Evolutionary conservation across 768 basidiomycete species (phyloP), one percentile per base, ranked within the genome.

Genomic region (Royoungia palumana): DNA sequence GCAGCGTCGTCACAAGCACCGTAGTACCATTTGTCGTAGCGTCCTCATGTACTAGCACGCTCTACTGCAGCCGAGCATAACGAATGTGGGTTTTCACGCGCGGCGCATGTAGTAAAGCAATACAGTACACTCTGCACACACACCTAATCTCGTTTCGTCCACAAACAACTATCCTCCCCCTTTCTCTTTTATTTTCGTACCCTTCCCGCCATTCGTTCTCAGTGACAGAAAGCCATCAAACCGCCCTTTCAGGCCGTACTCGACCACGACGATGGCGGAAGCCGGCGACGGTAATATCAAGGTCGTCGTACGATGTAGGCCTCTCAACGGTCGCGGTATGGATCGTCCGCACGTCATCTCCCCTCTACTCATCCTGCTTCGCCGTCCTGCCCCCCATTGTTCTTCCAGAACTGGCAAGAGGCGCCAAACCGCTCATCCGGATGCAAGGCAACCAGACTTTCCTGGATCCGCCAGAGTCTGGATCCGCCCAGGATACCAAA

Each of bases 371-470:
- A 46, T 34, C 36, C 38, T 8, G 28, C 19, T 41, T 49, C 20
- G 2, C 8, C 27, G 10, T 16, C 41, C 43, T 52, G 21, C 22
- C 19, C 9, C 38, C 13, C 50, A 49, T 20, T 45, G 36, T 44
- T 49, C 55, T 49, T 53, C 36, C 68, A 96, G 95, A 99, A 67
- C 79, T 95, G 47, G 87, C 87, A 50, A 82, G 94, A 44, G 95
- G 96, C 41, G 95, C 96, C 47, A 96, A 91, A 70, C 79, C 80
- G 35, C 87, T 99, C 67, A 89, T 99, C 58, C 85, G 90, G 32
- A 99, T 99, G 94, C 76, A 85, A 57, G 94, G 92, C 34, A 93
- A 91, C 73, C 87, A 91, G 69, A 97, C 94, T 2, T 80, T 92
- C 65, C 72, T 97, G 50, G 89, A 94, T 68, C 93, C 94, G 16